Percentiles rank a stretch among this genome's conserved stretches.
These are phyloP conservation scores for Hanseniaspora gamundiae DNA, from an alignment of 1,139 yeast species.

Conservation along the genomic window DNA sequence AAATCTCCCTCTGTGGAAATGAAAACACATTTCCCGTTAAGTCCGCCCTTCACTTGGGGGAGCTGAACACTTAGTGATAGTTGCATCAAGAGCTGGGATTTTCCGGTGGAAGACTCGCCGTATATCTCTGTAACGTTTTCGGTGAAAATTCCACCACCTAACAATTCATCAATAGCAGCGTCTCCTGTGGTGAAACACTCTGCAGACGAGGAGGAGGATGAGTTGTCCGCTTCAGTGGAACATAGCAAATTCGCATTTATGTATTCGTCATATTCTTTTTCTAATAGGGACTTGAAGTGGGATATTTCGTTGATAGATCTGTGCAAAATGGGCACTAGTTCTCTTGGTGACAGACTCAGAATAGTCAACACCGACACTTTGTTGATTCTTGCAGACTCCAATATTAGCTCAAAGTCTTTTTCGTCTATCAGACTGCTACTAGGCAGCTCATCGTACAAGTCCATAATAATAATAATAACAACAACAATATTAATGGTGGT, in stretches of 20 bases:
- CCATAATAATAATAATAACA: conserved; percentile 22
- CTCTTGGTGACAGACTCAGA: conserved; percentile 27
- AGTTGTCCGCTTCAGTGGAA: neutral
- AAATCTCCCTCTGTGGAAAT: conserved; percentile 68
- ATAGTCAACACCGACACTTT: conserved; percentile 32
- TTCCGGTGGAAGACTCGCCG: conserved; percentile 80
- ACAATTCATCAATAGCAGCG: conserved; percentile 36
- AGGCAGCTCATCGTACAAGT: conserved; percentile 29
- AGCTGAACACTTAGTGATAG: conserved; percentile 46
- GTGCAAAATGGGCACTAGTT: conserved; percentile 34
- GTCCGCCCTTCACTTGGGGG: conserved; percentile 34
- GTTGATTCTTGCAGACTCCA: conserved; percentile 18
- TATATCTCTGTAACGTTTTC: conserved; percentile 67
- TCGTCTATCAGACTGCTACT: conserved; percentile 22
- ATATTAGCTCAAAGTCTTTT: conserved; percentile 20
- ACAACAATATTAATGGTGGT: too few relatives aligned
- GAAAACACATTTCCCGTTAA: conserved; percentile 40
- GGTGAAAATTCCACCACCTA: conserved; percentile 59
- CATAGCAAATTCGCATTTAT: neutral
- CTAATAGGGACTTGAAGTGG: conserved; percentile 28
- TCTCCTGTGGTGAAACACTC: conserved; percentile 47
- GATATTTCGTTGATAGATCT: conserved; percentile 38
- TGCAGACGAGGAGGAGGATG: neutral
- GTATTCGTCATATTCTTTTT: conserved; percentile 14
- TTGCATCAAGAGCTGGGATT: conserved; percentile 65